A percentile compares a stretch with the other conserved stretches of the same genome.
Conservation (phyloP, 805 yeast species). For the Millerozyma miso region DNA sequence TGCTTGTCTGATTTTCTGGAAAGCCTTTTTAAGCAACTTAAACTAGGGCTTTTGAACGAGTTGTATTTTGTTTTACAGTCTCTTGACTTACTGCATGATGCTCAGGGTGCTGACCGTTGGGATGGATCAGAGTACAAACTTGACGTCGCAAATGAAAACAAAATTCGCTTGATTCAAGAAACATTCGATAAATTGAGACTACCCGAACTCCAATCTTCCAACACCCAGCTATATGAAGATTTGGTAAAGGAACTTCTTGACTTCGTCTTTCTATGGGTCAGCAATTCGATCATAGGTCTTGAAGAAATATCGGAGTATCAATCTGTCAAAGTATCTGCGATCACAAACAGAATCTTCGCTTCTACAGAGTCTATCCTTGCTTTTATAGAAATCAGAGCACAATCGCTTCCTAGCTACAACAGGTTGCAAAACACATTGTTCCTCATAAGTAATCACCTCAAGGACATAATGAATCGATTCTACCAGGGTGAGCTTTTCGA, state of each 20-base stretch:
- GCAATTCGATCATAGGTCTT: conserved; percentile 19
- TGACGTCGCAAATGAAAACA: conserved; percentile 16
- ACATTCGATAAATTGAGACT: conserved; percentile 20
- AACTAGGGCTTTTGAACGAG: conserved; percentile 15
- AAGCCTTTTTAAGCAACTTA: conserved; percentile 17
- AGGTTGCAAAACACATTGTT: conserved; percentile 28
- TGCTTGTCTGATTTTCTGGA: conserved; percentile 14
- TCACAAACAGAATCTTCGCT: conserved; percentile 21
- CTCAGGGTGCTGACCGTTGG: conserved; percentile 2
- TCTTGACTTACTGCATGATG: conserved; percentile 13
- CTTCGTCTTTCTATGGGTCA: conserved; percentile 24
- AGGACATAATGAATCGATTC: conserved; percentile 44
- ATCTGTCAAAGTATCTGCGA: conserved; percentile 25
- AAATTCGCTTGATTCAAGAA: conserved; percentile 14
- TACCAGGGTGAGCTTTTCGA: conserved; percentile 51
- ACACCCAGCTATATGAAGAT: conserved; percentile 22
- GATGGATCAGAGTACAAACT: conserved; percentile 13
- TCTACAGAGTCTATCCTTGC: conserved; percentile 18
- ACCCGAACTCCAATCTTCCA: conserved; percentile 22
- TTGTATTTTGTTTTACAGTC: conserved; percentile 12
- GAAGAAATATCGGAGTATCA: conserved; percentile 34
- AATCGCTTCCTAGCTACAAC: conserved; percentile 19
- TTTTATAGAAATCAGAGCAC: conserved; percentile 13
- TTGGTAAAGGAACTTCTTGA: conserved; percentile 23
- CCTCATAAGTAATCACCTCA: conserved; percentile 36